phyloP scores from a whole-genome alignment of 306 rosid species.

The Dryas octopetala region DNA sequence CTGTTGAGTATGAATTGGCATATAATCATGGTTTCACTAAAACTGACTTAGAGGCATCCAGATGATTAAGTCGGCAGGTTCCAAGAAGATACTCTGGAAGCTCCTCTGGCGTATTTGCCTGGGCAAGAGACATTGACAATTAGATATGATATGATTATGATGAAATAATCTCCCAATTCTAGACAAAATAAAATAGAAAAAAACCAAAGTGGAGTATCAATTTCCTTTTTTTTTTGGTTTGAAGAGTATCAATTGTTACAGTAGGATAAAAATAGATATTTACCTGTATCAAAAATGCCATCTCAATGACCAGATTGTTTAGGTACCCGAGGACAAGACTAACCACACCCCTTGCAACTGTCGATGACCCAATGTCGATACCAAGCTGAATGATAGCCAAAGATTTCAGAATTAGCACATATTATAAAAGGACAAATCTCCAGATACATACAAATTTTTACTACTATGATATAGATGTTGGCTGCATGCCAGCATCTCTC shows the following conservation, averaged over 20 bases:
- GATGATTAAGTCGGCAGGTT: conserved; percentile 77
- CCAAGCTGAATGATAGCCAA: conserved; percentile 45
- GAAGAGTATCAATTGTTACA: neutral
- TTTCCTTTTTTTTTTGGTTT: neutral
- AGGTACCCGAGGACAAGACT: conserved; percentile 84
- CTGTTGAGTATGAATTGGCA: conserved; percentile 1
- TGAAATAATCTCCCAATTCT: too few relatives aligned
- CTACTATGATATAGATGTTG: neutral
- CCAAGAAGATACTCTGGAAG: conserved; percentile 84
- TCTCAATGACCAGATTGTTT: conserved; percentile 81
- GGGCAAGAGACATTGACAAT: conserved; percentile 11
- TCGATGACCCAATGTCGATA: conserved; percentile 80
- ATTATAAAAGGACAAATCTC: conserved; percentile 10
- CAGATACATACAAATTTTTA: neutral
- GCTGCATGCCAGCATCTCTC: neutral
- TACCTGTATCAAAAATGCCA: conserved; percentile 95
- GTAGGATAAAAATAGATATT: neutral
- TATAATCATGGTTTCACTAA: conserved; percentile 31
- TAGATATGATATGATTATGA: neutral
- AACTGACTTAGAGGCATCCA: conserved; percentile 65
- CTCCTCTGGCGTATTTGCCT: conserved; percentile 80
- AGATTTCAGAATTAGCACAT: neutral
- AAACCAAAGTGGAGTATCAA: neutral
- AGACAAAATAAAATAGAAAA: neutral
- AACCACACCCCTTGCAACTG: conserved; percentile 85